phyloP scores from a whole-genome alignment of 208 protist genomes.

The Trypanosoma brucei region DNA sequence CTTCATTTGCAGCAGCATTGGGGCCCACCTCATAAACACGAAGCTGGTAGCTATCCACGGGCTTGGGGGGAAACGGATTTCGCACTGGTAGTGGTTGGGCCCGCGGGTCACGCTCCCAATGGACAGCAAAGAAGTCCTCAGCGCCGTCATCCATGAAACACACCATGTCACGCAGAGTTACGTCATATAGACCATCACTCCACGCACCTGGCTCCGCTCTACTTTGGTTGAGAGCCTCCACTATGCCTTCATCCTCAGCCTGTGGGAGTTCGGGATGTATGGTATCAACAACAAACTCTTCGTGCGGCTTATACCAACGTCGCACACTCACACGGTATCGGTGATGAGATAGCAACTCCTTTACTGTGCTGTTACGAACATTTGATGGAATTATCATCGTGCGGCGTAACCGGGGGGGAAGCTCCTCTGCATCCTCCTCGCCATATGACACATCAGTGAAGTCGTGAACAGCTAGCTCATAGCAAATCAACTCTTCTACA shows the following conservation, averaged over 20 bases:
- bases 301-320: constrained; percentile 80
- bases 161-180: constrained; percentile 82
- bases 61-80: constrained; percentile 37
- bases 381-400: constrained; percentile 46
- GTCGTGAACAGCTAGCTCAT: constrained; percentile 70
- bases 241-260: constrained; percentile 29
- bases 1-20: constrained; percentile 30
- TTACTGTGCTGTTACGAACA: constrained; percentile 46
- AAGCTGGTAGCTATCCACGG: constrained; percentile 59
- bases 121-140: constrained; percentile 80
- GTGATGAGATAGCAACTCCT: constrained; percentile 67
- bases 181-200: constrained; percentile 61
- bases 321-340: constrained; percentile 79
- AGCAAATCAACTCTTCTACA: constrained; percentile 78
- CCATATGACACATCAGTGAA: constrained; percentile 60
- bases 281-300: constrained; percentile 28
- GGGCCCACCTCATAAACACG: constrained; percentile 70
- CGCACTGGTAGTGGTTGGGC: constrained; percentile 39
- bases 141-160: constrained; percentile 55
- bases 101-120: constrained; percentile 71
- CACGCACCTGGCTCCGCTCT: constrained; percentile 65
- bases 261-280: constrained; percentile 9
- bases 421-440: constrained; percentile 33
- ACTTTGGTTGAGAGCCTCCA: constrained; percentile 37
- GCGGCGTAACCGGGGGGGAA: constrained; percentile 8